Base-by-base conservation (phyloP, 352 stramenopile genomes). In the Phytophthora foliorum region DNA sequence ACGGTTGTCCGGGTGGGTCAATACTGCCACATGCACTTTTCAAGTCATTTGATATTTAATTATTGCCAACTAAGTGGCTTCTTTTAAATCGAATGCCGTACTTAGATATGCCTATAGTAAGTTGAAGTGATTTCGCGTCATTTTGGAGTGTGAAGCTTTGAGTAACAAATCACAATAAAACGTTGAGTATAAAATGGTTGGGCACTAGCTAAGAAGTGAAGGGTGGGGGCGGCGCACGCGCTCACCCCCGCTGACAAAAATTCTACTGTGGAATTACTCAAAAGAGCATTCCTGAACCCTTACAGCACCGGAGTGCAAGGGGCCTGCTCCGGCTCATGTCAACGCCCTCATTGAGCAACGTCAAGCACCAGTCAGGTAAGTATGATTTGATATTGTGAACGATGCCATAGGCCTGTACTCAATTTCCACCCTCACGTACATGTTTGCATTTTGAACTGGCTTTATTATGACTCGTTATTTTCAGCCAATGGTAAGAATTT, bases 301-400 rank as follows among this genome's bases (percentile, higher is more conserved):
- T 93, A 93, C 86, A 93, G 84, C 86, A 91, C 84, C 83, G 70
- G 86, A 80, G 86, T 93, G 81, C 80, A 89, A 90, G 86, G 83
- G 83, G 84, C 82, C 83, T 93, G 86, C 86, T 93, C 86, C 84
- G 84, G 84, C 78, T 87, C 82, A 94, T 92, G 86, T 87, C 84
- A 94, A 88, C 82, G 77, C 65, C 86, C 84, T 91, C 72, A 77
- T 69, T 90, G 86, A 94, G 88, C 82, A 85, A 53, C 72, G 80
- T 86, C 84, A 77, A 90, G 77, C 82, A 92, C 86, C 86, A 91
- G 83, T 93, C 83, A 91, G 81, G 85, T 91, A 92, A 92, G 82
- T 91, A 92, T 92, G 84, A 82, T 0, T 83, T 80, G 49, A 0
- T 8, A 42, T 27, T 54, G 25, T 3, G 32, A 55, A 16, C 27